Percentiles rank a stretch among this genome's conserved stretches.
phyloP scores from a whole-genome alignment of 805 yeast genomes.

The Metschnikowia continentalis region DNA sequence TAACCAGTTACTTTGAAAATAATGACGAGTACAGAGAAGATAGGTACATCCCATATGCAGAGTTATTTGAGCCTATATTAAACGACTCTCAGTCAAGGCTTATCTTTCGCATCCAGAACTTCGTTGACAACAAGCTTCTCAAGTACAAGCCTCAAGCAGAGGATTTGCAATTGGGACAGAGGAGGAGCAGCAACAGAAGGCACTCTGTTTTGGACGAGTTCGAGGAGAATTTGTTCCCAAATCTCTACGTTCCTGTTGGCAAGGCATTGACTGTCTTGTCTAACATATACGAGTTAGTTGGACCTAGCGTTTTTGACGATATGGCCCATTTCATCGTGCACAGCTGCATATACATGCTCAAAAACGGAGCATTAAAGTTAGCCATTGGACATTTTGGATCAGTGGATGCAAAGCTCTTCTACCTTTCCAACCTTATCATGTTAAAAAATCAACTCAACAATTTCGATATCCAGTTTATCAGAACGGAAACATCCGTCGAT shows the following conservation, averaged over 20 bases:
- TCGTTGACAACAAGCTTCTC: conserved; percentile 64
- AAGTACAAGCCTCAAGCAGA: conserved; percentile 63
- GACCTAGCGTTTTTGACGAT: conserved; percentile 78
- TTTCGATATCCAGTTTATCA: conserved; percentile 75
- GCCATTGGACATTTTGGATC: conserved; percentile 46
- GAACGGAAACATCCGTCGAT: conserved; percentile 72
- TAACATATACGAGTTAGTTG: conserved; percentile 74
- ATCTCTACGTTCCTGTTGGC: conserved; percentile 67
- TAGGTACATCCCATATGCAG: conserved; percentile 34
- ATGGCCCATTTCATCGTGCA: conserved; percentile 85
- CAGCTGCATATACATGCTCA: conserved; percentile 62
- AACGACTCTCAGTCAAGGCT: conserved; percentile 77
- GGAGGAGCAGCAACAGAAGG: conserved; percentile 14
- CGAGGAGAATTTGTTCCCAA: conserved; percentile 35
- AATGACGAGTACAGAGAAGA: conserved; percentile 48
- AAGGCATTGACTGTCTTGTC: conserved; percentile 67
- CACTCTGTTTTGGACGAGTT: conserved; percentile 25
- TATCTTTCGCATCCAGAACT: conserved; percentile 72
- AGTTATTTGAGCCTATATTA: conserved; percentile 63
- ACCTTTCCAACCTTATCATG: conserved; percentile 66
- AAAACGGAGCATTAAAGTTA: conserved; percentile 45
- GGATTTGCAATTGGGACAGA: conserved; percentile 59
- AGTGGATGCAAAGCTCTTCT: conserved; percentile 58
- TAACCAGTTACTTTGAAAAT: conserved; percentile 63
- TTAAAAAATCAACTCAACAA: conserved; percentile 63